Conservation (phyloP, 2,329 filamentous ascomycete species). For the Fusarium torreyae region DNA sequence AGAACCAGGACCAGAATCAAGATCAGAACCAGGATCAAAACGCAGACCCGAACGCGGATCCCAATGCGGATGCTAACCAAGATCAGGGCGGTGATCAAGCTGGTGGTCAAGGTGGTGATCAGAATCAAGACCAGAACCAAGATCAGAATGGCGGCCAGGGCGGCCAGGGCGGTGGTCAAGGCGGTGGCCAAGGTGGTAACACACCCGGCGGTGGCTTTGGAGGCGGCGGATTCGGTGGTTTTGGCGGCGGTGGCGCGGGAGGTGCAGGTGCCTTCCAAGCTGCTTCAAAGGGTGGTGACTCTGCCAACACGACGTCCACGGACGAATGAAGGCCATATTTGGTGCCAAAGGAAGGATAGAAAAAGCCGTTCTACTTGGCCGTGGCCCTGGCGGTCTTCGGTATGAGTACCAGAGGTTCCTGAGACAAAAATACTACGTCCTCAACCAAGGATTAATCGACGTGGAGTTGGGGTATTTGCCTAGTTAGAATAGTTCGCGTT, state of each 20-base stretch:
- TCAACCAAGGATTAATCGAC: slow-evolving; percentile 58
- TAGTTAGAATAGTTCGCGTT: slow-evolving; percentile 37
- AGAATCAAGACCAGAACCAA: slow-evolving; percentile 27
- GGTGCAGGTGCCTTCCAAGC: slow-evolving; percentile 35
- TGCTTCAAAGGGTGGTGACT: slow-evolving; percentile 29
- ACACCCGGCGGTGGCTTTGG: slow-evolving; percentile 14
- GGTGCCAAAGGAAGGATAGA: slow-evolving; percentile 50
- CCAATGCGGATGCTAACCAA: not conserved
- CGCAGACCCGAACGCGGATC: slow-evolving; percentile 25
- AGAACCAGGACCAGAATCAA: slow-evolving; percentile 19
- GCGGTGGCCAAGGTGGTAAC: slow-evolving; percentile 13
- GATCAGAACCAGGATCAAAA: slow-evolving; percentile 23
- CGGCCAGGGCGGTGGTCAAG: slow-evolving; percentile 7
- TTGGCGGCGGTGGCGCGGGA: slow-evolving; percentile 4
- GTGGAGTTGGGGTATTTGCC: slow-evolving; percentile 27
- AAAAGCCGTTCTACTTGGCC: slow-evolving; percentile 60
- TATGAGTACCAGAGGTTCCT: slow-evolving; percentile 67
- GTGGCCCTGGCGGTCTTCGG: slow-evolving; percentile 66
- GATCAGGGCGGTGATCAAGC: slow-evolving; percentile 15
- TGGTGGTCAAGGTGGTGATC: slow-evolving; percentile 16
- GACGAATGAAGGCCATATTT: slow-evolving; percentile 34
- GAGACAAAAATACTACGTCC: slow-evolving; percentile 59
- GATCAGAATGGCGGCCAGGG: slow-evolving; percentile 10
- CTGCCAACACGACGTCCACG: slow-evolving; percentile 32
- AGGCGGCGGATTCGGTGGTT: slow-evolving; percentile 1